Percentiles rank a stretch among this genome's conserved stretches.
Conservation (phyloP, 208 protist species). For the Acanthamoeba triangularis region DNA sequence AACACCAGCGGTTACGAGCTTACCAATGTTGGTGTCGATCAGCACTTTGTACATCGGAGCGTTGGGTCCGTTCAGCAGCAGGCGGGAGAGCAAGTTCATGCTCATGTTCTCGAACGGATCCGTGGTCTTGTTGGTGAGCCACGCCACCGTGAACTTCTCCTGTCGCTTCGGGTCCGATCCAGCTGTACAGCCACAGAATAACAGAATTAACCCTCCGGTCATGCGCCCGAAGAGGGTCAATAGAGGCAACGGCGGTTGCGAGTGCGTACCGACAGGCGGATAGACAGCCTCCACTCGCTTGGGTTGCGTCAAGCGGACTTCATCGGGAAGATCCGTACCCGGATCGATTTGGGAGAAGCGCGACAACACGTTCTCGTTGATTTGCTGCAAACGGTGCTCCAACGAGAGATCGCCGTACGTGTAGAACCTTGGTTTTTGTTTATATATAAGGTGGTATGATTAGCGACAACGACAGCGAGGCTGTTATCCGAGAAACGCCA, state of each 20-base stretch:
- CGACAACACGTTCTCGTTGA: conserved; percentile 50
- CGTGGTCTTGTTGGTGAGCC: conserved; percentile 76
- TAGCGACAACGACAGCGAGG: neutral
- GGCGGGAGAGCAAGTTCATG: conserved; percentile 78
- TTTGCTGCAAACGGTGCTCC: conserved; percentile 13
- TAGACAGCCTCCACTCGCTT: conserved; percentile 34
- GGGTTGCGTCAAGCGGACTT: conserved; percentile 10
- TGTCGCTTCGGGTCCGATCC: conserved; percentile 50
- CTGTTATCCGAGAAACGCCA: no score
- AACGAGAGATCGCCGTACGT: conserved; percentile 68
- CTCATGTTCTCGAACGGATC: conserved; percentile 81
- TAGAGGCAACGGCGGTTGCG: neutral
- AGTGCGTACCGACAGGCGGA: conserved; percentile 42
- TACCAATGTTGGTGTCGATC: conserved; percentile 81
- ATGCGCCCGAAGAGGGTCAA: neutral
- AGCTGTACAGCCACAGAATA: conserved; percentile 25
- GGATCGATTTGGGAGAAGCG: conserved; percentile 57
- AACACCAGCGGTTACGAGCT: neutral
- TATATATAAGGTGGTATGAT: neutral
- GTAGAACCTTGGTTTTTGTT: conserved; percentile 26
- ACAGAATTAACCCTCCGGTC: neutral
- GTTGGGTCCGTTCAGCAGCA: conserved; percentile 82
- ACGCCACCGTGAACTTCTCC: conserved; percentile 76
- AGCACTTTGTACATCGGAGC: conserved; percentile 86
- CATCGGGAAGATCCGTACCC: conserved; percentile 51